phyloP scores from a whole-genome alignment of 495 filamentous ascomycete genomes.

The Daldinia vernicosa region DNA sequence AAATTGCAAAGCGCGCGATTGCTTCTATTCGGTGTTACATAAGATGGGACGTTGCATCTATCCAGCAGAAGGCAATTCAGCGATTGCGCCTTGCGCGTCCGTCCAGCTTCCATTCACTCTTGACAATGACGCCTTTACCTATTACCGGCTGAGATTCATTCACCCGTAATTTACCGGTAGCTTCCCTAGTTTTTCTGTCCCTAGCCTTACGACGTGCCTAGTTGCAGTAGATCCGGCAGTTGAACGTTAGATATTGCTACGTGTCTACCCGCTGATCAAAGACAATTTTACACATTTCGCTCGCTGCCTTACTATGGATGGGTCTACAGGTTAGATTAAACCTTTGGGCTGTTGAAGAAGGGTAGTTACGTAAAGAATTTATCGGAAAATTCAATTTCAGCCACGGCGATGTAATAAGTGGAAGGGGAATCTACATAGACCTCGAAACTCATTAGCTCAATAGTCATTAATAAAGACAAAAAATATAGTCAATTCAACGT shows the following conservation, averaged over 20 bases:
- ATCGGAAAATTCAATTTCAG: background rate
- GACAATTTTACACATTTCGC: background rate
- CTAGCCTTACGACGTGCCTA: constrained; percentile 10
- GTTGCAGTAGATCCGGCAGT: constrained; percentile 35
- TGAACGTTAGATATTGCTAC: background rate
- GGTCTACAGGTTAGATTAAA: background rate
- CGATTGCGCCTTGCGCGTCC: background rate
- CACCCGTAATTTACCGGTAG: constrained; percentile 36
- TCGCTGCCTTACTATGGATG: background rate
- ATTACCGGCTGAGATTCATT: constrained; percentile 17
- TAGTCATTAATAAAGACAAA: background rate
- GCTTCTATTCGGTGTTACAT: constrained; percentile 5
- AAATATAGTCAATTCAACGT: background rate
- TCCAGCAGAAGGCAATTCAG: background rate
- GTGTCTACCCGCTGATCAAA: background rate
- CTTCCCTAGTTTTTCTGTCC: constrained; percentile 13
- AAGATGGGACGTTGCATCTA: constrained; percentile 33
- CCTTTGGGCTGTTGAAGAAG: background rate
- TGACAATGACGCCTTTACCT: constrained; percentile 6
- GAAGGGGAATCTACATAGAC: constrained; percentile 18
- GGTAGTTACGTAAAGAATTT: background rate
- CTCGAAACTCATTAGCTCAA: background rate
- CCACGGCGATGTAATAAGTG: background rate
- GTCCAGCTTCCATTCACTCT: background rate
- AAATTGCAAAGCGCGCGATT: background rate